These are phyloP conservation scores for Penicillium odoratum DNA, from an alignment of 495 filamentous ascomycete genomes.

Conservation along the genomic window DNA sequence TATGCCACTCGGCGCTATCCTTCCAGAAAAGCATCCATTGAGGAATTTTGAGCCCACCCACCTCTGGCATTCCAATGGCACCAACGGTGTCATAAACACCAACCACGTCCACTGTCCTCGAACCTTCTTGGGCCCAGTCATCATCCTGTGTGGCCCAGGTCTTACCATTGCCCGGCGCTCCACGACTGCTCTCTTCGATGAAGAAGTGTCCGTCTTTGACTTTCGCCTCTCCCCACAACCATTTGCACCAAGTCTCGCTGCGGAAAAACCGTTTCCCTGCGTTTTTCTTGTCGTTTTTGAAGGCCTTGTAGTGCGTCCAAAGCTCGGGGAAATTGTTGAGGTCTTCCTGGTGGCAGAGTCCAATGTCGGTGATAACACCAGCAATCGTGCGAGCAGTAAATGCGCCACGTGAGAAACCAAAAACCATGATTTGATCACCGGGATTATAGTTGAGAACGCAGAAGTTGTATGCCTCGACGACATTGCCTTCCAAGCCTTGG, in stretches of 20 bases:
- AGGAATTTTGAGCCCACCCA: slow-evolving; percentile 20
- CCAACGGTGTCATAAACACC: slow-evolving; percentile 65
- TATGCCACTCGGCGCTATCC: slow-evolving; percentile 13
- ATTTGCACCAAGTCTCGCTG: slow-evolving; percentile 17
- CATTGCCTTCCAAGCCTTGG: slow-evolving; percentile 19
- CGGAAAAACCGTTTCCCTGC: slow-evolving; percentile 13
- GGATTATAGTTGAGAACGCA: slow-evolving; percentile 43
- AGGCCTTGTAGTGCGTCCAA: slow-evolving; percentile 49
- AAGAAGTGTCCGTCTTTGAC: not conserved
- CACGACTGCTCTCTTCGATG: no score
- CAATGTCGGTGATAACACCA: slow-evolving; percentile 53
- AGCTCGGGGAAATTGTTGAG: slow-evolving; percentile 46
- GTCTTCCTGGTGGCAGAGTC: slow-evolving; percentile 41
- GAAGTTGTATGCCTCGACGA: slow-evolving; percentile 28
- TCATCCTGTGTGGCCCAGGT: not conserved
- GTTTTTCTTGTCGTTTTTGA: slow-evolving; percentile 17
- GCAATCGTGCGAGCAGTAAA: slow-evolving; percentile 58
- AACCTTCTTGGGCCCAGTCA: slow-evolving; percentile 19
- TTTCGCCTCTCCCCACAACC: slow-evolving; percentile 23
- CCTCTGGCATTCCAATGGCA: slow-evolving; percentile 25
- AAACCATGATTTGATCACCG: slow-evolving; percentile 58
- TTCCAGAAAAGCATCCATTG: not conserved
- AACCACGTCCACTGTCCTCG: slow-evolving; percentile 44
- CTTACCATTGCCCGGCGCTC: slow-evolving; percentile 14
- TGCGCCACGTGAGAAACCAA: slow-evolving; percentile 61